These are phyloP conservation scores for Didymella arachidicola DNA, from an alignment of 2,329 filamentous ascomycete species.

Conservation along the genomic window DNA sequence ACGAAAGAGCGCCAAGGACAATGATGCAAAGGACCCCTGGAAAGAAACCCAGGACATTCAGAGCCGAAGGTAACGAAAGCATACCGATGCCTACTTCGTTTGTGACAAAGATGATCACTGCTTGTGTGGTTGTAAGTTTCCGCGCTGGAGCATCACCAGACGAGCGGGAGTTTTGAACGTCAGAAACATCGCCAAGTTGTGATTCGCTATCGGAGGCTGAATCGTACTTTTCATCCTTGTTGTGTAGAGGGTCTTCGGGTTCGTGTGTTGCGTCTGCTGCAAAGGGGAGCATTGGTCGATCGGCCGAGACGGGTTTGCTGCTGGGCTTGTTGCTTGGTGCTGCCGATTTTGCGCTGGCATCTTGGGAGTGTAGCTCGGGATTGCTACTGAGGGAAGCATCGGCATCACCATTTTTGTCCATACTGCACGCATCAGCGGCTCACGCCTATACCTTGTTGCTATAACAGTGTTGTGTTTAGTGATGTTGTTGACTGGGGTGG, in stretches of 20 bases:
- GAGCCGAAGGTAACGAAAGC: conserved; percentile 36
- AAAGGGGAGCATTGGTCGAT: conserved; percentile 33
- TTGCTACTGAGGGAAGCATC: conserved; percentile 21
- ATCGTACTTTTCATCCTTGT: conserved; percentile 28
- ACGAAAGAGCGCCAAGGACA: conserved; percentile 36
- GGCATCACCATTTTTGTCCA: conserved; percentile 27
- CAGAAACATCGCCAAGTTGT: conserved; percentile 33
- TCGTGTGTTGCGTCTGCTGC: conserved; percentile 34
- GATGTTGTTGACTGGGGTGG: not conserved
- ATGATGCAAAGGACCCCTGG: conserved; percentile 37
- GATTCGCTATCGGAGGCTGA: conserved; percentile 28
- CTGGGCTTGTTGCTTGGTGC: conserved; percentile 28
- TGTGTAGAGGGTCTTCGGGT: conserved; percentile 22
- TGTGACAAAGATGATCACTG: conserved; percentile 42
- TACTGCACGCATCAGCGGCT: conserved; percentile 23
- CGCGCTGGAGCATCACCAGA: conserved; percentile 19
- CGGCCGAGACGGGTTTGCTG: conserved; percentile 24
- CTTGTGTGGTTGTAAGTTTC: conserved; percentile 38
- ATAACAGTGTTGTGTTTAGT: not conserved
- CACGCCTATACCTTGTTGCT: conserved; percentile 18
- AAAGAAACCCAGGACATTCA: conserved; percentile 39
- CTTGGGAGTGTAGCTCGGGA: conserved; percentile 25
- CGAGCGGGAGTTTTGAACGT: conserved; percentile 36
- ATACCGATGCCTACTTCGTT: conserved; percentile 45
- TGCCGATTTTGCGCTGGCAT: conserved; percentile 2